phyloP scores from a whole-genome alignment of 1,284 basidiomycete genomes.

The Malassezia arunalokei region DNA sequence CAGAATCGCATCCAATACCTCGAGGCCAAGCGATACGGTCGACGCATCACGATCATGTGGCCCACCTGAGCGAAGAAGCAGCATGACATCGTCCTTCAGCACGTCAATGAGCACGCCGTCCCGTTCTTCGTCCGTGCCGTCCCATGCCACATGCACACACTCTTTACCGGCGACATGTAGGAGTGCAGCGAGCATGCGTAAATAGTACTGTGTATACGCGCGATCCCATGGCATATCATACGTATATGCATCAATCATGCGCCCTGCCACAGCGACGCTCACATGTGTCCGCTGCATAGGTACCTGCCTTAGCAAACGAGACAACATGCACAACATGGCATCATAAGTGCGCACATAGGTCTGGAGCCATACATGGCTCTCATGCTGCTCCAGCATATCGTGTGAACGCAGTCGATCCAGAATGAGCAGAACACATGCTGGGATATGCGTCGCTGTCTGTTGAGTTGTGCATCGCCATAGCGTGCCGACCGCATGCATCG shows the following conservation, averaged over 20 bases:
- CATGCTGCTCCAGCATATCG: conserved; percentile 21
- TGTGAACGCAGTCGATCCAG: conserved; percentile 57
- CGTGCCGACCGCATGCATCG: conserved; percentile 77
- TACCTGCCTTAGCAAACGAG: conserved; percentile 7
- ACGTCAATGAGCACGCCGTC: conserved; percentile 12
- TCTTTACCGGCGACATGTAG: conserved; percentile 43
- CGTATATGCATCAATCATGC: conserved; percentile 19
- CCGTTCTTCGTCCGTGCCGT: background rate
- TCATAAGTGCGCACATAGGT: conserved; percentile 29
- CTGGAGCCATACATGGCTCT: conserved; percentile 31
- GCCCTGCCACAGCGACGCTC: background rate
- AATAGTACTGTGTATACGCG: conserved; percentile 55
- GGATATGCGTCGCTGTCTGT: background rate
- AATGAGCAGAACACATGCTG: conserved; percentile 68
- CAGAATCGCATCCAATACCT: conserved; percentile 68
- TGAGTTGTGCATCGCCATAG: conserved; percentile 77
- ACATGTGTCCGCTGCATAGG: background rate
- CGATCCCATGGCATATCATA: conserved; percentile 70
- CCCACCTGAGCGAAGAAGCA: conserved; percentile 15
- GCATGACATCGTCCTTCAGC: conserved; percentile 18
- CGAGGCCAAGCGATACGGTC: conserved; percentile 62
- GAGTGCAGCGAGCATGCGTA: conserved; percentile 66
- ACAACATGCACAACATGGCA: conserved; percentile 24
- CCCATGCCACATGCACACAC: background rate
- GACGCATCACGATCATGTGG: background rate